These are phyloP conservation scores for Colletotrichum camelliae DNA, from an alignment of 2,329 filamentous ascomycete genomes.

Conservation along the genomic window DNA sequence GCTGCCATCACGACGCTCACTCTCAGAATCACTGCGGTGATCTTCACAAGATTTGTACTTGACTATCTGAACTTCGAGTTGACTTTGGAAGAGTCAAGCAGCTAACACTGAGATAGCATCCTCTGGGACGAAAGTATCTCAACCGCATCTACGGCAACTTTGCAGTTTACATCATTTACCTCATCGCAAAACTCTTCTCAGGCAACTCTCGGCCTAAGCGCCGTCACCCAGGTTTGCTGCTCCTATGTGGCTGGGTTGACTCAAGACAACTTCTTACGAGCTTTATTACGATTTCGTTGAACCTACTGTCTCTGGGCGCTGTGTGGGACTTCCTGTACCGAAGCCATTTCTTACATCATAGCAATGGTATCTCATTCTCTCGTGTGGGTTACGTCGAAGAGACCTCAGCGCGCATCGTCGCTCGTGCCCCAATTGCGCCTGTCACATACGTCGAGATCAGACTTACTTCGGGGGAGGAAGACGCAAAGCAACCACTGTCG, in stretches of 20 bases:
- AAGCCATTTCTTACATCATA: slow-evolving; percentile 59
- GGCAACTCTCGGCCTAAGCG: neutral
- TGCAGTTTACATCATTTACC: neutral
- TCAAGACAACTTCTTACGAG: neutral
- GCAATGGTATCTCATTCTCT: slow-evolving; percentile 63
- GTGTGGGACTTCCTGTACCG: slow-evolving; percentile 61
- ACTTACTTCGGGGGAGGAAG: slow-evolving; percentile 32
- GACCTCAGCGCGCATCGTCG: slow-evolving; percentile 62
- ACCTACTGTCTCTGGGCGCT: neutral
- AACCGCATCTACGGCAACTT: neutral
- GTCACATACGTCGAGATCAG: slow-evolving; percentile 34
- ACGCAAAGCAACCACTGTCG: neutral
- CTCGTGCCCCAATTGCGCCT: slow-evolving; percentile 60
- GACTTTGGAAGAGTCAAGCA: neutral
- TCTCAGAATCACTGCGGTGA: neutral
- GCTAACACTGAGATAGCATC: neutral
- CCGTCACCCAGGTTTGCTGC: neutral
- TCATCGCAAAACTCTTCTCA: neutral
- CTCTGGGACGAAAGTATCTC: slow-evolving; percentile 4
- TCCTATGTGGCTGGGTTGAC: neutral
- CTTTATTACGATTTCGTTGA: neutral
- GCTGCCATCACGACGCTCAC: neutral
- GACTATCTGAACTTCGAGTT: neutral
- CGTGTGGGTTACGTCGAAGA: slow-evolving; percentile 70
- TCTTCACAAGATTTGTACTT: slow-evolving; percentile 9